Evolutionary conservation across 148 eudicot genomes (phyloP).

Genomic region (Camellia lanceoleosa): DNA sequence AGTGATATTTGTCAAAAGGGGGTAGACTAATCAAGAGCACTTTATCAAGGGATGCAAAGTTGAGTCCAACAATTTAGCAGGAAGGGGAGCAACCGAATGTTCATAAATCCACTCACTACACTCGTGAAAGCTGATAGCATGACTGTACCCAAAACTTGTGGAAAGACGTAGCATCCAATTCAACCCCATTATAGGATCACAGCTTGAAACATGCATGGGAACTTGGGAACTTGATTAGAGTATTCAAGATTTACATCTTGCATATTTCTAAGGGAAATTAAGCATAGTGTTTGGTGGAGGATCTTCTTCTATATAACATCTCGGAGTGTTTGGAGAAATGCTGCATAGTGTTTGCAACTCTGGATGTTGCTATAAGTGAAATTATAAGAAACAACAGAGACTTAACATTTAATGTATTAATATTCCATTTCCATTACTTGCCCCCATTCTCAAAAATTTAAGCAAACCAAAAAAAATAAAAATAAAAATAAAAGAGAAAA

Average conservation of each 20-base stretch:
- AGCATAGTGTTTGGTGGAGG: neutral
- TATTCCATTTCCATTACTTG: neutral
- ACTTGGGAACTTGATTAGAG: neutral
- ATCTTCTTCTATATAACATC: neutral
- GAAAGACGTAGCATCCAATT: too few species aligned
- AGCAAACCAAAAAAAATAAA: neutral
- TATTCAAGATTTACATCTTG: neutral
- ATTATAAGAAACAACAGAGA: neutral
- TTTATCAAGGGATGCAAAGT: too few species aligned
- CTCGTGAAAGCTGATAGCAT: too few species aligned
- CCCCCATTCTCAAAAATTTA: too few species aligned
- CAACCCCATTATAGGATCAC: too few species aligned
- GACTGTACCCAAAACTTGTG: too few species aligned
- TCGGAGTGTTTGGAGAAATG: neutral
- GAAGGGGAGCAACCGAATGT: neutral
- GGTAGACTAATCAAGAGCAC: too few species aligned
- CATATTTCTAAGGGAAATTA: neutral
- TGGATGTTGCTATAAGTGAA: neutral
- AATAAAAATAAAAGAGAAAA: neutral
- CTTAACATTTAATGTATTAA: neutral
- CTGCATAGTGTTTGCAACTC: neutral
- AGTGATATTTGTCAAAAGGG: too few species aligned
- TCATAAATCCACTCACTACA: too few species aligned
- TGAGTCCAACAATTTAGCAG: neutral
- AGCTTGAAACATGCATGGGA: too few species aligned